phyloP scores from a whole-genome alignment of 1,139 yeast genomes.

The Saccharomyces hybrid region DNA sequence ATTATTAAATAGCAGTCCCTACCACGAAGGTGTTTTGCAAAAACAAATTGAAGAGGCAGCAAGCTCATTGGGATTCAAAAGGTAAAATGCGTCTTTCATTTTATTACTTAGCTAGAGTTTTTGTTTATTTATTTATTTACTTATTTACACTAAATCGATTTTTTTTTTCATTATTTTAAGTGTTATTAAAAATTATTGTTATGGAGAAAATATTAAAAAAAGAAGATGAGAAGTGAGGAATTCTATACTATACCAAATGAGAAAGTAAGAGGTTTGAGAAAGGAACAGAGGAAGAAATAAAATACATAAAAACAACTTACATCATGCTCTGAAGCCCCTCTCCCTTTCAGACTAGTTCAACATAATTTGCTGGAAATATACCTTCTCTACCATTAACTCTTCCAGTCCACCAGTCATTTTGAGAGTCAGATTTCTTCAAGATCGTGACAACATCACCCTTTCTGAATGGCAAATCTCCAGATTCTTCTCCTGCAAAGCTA shows the following conservation, averaged over 20 bases:
- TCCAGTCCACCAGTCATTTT: constrained; percentile 99
- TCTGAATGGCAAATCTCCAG: constrained; percentile 83
- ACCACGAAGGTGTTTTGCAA: constrained; percentile 26
- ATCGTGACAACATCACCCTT: constrained; percentile 71
- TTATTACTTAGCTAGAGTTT: constrained; percentile 32
- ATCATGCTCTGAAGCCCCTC: background rate
- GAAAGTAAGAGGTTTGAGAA: too few species aligned
- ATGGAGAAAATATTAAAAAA: background rate
- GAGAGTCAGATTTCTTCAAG: constrained; percentile 54
- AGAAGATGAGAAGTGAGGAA: too few species aligned
- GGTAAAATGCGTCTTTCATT: background rate
- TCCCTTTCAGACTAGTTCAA: constrained; percentile 58
- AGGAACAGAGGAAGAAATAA: background rate
- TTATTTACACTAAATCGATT: constrained; percentile 34
- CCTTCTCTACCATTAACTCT: constrained; percentile 77
- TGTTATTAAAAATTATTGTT: background rate
- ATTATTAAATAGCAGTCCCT: constrained; percentile 21
- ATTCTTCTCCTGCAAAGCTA: constrained; percentile 61
- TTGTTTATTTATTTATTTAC: constrained; percentile 58
- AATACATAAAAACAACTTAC: background rate
- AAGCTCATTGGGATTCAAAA: constrained; percentile 30
- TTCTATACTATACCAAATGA: too few species aligned
- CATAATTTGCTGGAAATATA: constrained; percentile 95
- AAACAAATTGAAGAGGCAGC: constrained; percentile 32
- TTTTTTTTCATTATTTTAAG: background rate